Base-by-base conservation (phyloP, 495 filamentous ascomycete genomes). In the Echria macrotheca region DNA sequence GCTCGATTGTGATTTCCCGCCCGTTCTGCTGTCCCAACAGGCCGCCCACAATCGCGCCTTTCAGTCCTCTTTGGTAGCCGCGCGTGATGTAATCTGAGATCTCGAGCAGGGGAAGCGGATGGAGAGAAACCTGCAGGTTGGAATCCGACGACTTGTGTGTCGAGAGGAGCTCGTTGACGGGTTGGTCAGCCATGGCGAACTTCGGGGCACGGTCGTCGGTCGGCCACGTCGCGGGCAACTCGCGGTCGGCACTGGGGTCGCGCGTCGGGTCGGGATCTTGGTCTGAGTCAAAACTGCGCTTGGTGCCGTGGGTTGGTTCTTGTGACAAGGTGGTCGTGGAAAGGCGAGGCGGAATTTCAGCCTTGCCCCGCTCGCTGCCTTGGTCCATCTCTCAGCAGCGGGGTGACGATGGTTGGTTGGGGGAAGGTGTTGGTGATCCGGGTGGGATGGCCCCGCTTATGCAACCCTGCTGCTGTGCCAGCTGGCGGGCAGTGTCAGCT, bases 71-170 rank as follows among this genome's bases (percentile, higher is more conserved):
- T 32, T 93, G 78, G 11, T 82, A 86, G 68, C 93, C 90, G 43
- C 93, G 81, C 33, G 91, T 94, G 64, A 96, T 89, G 66, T 90
- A 91, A 71, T 99, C 93, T 43, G 91, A 96, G 52, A 99, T 91
- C 15, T 87, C 95, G 68, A 99, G 87, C 43, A 97, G 82, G 24
- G 94, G 88, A 8, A 99, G 83, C 33, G 93, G 93, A 61, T 99
- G 93, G 4, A 99, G 82, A 56, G 89, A 84, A 23, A 91, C 82
- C 55, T 86, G 80, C 14, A 94, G 80, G 18, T 85, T 83, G 11
- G 87, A 87, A 48, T 90, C 87, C 8, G 86, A 80, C 58, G 84
- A 66, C 53, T 73, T 71, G 50, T 76, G 72, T 8, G 66, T 65
- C 7, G 76, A 80, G 17, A 79, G 53, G 49, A 63, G 49, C 37